Evolutionary conservation across 179 eudicot genomes (phyloP), one percentile per base, ranked within the genome.

Genomic region (Actinidia chinensis): DNA sequence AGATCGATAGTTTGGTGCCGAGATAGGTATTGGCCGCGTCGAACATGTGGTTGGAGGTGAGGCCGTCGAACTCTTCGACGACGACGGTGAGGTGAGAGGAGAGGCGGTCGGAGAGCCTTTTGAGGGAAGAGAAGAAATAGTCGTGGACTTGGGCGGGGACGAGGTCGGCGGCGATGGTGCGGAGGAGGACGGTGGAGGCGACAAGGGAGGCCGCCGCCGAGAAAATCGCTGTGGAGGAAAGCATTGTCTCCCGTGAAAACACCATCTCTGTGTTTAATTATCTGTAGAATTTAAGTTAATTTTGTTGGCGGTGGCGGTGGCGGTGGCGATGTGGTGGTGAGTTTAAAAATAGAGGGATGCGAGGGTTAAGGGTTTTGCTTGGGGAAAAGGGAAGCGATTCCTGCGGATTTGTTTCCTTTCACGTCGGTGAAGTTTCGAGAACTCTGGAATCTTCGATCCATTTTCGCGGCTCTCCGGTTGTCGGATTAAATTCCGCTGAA

Each of bases 41-140:
- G 78, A 81, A 88, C 25, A 90, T 61, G 50, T 86, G 84, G 69
- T 90, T 88, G 17, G 69, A 20, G 10, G 82, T 68, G 9, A 87
- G 82, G 68, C 93, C 89, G 14, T 73, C 79, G 65, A 56, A 82
- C 17, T 90, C 88, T 17, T 84, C 81, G 51, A 89, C 72, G 58
- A 86, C 68, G 44, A 89, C 58, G 61, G 89, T 87, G 78, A 87
- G 82, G 47, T 74, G 76, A 47, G 88, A 69, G 36, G 86, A 87
- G 40, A 83, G 46, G 50, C 82, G 85, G 67, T 61, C 14, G 76
- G 75, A 74, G 77, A 83, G 61, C 10, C 42, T 85, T 25, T 4
- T 54, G 15, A 85, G 9, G 72, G 77, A 46, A 15, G 79, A 78
- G 33, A 61, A 77, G 78, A 79, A 66, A 68, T 83, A 78, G 68